Evolutionary conservation across 345 rosid species (phyloP).

Genomic region (Populus davidiana): DNA sequence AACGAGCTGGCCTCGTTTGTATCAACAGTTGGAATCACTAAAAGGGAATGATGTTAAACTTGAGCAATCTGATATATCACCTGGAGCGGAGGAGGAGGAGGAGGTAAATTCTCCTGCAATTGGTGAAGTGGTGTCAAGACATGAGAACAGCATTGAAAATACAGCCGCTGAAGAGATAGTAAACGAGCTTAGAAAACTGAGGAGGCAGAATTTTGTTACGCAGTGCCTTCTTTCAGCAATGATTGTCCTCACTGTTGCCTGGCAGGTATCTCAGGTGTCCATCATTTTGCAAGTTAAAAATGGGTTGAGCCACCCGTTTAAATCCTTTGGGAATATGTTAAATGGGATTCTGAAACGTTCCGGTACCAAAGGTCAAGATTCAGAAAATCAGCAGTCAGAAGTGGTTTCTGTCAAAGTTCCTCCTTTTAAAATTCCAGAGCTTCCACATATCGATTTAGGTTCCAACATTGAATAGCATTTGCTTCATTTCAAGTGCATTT

Average conservation of each 20-base stretch:
- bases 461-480: conserved; percentile 14
- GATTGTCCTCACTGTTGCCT: conserved; percentile 60
- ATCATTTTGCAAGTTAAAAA: conserved; percentile 56
- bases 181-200: conserved; percentile 56
- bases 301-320: conserved; percentile 60
- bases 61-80: conserved; percentile 7
- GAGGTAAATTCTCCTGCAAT: conserved; percentile 5
- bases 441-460: conserved; percentile 42
- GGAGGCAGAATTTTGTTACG: conserved; percentile 63
- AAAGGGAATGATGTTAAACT: conserved; percentile 14
- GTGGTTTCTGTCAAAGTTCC: neutral
- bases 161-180: conserved; percentile 40
- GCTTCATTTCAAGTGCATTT: neutral
- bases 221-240: conserved; percentile 65
- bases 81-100: conserved; percentile 13
- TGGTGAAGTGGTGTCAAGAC: conserved; percentile 8
- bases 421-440: conserved; percentile 42
- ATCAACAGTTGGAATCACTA: conserved; percentile 47
- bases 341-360: conserved; percentile 36
- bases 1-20: neutral
- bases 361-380: neutral
- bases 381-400: conserved; percentile 20
- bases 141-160: conserved; percentile 4
- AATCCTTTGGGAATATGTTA: conserved; percentile 48
- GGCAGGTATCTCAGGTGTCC: conserved; percentile 80